Percentiles rank a stretch among this genome's conserved stretches.
phyloP scores from a whole-genome alignment of 805 yeast species.

The Candida gorgasii region DNA sequence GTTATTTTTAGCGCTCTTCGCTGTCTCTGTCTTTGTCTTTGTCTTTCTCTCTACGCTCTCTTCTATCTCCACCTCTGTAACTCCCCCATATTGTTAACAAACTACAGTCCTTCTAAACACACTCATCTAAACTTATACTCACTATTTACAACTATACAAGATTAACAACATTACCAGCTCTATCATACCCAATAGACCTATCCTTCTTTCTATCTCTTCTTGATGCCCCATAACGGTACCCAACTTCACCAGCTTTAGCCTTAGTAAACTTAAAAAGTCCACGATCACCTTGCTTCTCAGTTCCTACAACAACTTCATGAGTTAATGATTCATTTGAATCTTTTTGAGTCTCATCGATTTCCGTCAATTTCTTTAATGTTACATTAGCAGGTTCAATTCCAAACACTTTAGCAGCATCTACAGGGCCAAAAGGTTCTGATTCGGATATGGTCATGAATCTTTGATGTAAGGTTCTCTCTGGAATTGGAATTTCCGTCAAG shows the following conservation, averaged over 20 bases:
- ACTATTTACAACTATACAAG: slow-evolving; percentile 14
- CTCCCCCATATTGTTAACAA: no score
- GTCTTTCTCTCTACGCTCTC: no score
- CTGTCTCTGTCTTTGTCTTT: no score
- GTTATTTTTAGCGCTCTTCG: no score
- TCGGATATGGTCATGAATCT: slow-evolving; percentile 89
- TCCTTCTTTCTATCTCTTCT: slow-evolving; percentile 86
- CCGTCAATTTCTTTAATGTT: slow-evolving; percentile 69
- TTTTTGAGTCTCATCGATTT: slow-evolving; percentile 43
- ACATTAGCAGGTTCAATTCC: slow-evolving; percentile 86
- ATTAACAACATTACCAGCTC: slow-evolving; percentile 59
- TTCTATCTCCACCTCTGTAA: no score
- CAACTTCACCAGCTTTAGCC: slow-evolving; percentile 81
- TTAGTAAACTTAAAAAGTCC: slow-evolving; percentile 71
- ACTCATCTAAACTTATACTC: no score
- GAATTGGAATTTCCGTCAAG: slow-evolving; percentile 91
- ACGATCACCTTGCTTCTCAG: slow-evolving; percentile 67
- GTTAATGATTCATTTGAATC: not conserved
- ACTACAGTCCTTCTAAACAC: no score
- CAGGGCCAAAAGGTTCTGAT: slow-evolving; percentile 92
- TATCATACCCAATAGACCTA: slow-evolving; percentile 71
- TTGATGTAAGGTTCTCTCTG: slow-evolving; percentile 76
- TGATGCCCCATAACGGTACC: slow-evolving; percentile 88
- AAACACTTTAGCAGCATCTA: slow-evolving; percentile 86
- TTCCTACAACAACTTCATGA: slow-evolving; percentile 49